Percentiles rank a stretch among this genome's conserved stretches.
Conservation (phyloP, 2,329 filamentous ascomycete genomes). For the Claviceps spartinae region DNA sequence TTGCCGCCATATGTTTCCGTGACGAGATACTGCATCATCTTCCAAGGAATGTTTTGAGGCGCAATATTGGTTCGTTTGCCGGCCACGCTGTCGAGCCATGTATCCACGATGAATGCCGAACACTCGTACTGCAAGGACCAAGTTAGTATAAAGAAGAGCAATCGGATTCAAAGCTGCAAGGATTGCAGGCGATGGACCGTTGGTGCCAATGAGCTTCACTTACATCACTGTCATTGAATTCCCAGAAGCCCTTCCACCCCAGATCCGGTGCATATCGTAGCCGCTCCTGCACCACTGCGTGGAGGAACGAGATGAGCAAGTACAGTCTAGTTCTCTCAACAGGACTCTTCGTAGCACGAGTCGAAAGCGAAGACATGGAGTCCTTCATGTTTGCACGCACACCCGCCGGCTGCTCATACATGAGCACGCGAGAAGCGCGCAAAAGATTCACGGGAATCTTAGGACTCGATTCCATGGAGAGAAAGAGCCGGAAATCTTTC, state of each 20-base stretch:
- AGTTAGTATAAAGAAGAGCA: background rate
- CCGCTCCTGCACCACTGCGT: slow-evolving; percentile 90
- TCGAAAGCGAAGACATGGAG: slow-evolving; percentile 70
- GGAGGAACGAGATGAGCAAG: slow-evolving; percentile 81
- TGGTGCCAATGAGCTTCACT: slow-evolving; percentile 23
- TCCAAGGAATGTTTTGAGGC: slow-evolving; percentile 89
- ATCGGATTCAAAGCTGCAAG: too few relatives aligned
- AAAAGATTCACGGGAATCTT: slow-evolving; percentile 96
- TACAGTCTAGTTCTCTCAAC: slow-evolving; percentile 87
- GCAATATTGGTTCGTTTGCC: slow-evolving; percentile 84
- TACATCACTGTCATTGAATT: slow-evolving; percentile 98
- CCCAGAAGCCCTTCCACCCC: slow-evolving; percentile 99
- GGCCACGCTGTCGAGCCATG: slow-evolving; percentile 76
- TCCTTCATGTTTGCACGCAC: slow-evolving; percentile 98
- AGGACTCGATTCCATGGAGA: slow-evolving; percentile 93
- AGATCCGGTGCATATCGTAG: slow-evolving; percentile 85
- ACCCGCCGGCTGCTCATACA: slow-evolving; percentile 96
- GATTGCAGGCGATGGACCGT: slow-evolving; percentile 1
- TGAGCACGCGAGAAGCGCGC: slow-evolving; percentile 82
- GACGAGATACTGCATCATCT: slow-evolving; percentile 81
- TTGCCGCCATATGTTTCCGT: slow-evolving; percentile 96
- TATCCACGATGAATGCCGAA: slow-evolving; percentile 88
- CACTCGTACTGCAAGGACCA: slow-evolving; percentile 71
- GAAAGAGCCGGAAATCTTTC: slow-evolving; percentile 81
- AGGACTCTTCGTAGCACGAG: slow-evolving; percentile 63